Evolutionary conservation across 257 asterid genomes (phyloP), one percentile per base, ranked within the genome.

Genomic region (Petunia secreta): DNA sequence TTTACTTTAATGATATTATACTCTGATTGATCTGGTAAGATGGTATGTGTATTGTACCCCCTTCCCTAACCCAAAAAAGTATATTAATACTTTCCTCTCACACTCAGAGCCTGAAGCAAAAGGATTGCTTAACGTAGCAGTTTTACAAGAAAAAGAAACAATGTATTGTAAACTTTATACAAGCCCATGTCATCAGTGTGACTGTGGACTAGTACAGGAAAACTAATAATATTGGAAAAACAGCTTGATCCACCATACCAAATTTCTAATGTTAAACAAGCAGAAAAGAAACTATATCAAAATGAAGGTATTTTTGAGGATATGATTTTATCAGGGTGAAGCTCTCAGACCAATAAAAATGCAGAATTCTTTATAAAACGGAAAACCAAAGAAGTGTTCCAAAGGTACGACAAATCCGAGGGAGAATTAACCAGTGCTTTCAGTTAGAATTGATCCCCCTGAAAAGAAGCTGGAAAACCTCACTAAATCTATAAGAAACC

Each of bases 1-100:
- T 62, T 73, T 50, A 52, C n/a, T 36, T 52, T 62, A 34, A 52
- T 6, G 62, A 36, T 52, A 50, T 11, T 73, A 50, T 50, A 73
- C 63, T 73, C 78, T 50, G 78, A 71, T 73, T 73, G 77, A 73
- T 13, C 8, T 73, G 11, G 78, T 52, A 50, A 71, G 6, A 37
- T 73, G 78, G 37, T 36, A 50, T 0, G 1, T 4, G 1, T 43
- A 50, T 13, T 13, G 6, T 36, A 14, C 8, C 7, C 63, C 59
- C 37, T 46, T 14, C 0, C n/a, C 34, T 60, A 50, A 1, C 2
- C 46, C 4, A 9, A 41, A 50, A 73, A 48, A 50, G 60, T 48
- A 73, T 50, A 11, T 25, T 1, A 73, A 11, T 36, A 46, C 1
- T 50, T 73, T 36, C 44, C 11, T 34, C 11, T 34, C 6, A 10